Conservation (phyloP, 805 yeast genomes). For the Yarrowia porcina region DNA sequence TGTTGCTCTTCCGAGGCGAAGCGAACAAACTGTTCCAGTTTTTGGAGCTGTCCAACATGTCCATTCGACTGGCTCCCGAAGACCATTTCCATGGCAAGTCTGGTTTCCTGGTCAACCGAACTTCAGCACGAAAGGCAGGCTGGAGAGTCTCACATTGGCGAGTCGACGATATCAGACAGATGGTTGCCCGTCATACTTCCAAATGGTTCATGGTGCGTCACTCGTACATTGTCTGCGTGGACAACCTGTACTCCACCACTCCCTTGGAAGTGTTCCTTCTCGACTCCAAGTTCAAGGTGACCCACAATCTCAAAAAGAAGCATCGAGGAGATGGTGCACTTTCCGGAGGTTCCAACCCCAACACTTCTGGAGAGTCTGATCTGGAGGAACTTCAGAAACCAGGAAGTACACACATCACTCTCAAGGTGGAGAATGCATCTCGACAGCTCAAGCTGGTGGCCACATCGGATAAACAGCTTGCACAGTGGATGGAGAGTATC, state of each 20-base stretch:
- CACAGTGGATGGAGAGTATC: conserved; percentile 77
- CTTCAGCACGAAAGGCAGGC: conserved; percentile 84
- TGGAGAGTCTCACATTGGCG: conserved; percentile 93
- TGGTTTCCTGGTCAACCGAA: conserved; percentile 74
- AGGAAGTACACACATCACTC: conserved; percentile 28
- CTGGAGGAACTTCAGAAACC: conserved; percentile 7
- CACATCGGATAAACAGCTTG: conserved; percentile 74
- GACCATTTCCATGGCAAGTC: conserved; percentile 81
- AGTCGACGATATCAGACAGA: conserved; percentile 72
- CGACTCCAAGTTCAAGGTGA: conserved; percentile 67
- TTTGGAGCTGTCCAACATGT: conserved; percentile 84
- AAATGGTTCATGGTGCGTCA: conserved; percentile 90
- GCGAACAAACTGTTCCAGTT: conserved; percentile 81
- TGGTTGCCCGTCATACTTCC: conserved; percentile 85
- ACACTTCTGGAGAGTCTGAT: conserved; percentile 17
- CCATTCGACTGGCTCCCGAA: conserved; percentile 79
- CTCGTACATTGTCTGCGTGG: conserved; percentile 79
- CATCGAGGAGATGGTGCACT: conserved; percentile 27
- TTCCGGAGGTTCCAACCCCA: not conserved
- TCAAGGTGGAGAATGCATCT: conserved; percentile 39
- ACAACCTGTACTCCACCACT: conserved; percentile 79
- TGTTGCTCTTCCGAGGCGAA: conserved; percentile 69
- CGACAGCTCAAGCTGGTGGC: conserved; percentile 51
- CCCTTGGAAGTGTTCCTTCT: conserved; percentile 89
- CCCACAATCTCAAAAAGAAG: conserved; percentile 28